Evolutionary conservation across 352 stramenopile genomes (phyloP), one percentile per base, ranked within the genome.

Genomic region (Phytophthora pluvialis): DNA sequence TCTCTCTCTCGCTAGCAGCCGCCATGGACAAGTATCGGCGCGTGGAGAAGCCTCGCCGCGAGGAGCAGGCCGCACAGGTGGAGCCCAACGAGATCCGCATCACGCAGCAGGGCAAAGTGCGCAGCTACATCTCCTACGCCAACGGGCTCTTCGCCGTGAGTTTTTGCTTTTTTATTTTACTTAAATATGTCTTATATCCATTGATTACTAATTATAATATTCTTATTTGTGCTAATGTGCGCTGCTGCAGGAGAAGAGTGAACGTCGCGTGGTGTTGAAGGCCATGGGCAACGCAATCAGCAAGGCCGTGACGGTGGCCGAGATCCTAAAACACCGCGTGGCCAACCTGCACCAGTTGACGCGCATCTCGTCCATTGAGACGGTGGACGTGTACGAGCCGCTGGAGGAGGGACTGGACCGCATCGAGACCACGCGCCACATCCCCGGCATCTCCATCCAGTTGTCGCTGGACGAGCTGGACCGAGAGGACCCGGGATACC

Each of bases 1-100:
- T 36, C 26, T 64, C 44, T 60, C 35, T 38, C 25, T 52, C 29
- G 29, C 42, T 51, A 52, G 45, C n/a, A 39, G 16, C 39, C 28
- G 33, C 29, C 3, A 95, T 94, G 87, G 80, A 95, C 67, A 95
- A 95, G 73, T 95, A 95, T 69, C 80, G 77, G 6, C 84, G 87
- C 32, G 79, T 91, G 31, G 82, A 93, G 52, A 92, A 90, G 58
- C 65, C 72, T 61, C 78, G 77, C 15, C 63, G 65, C 5, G 62
- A 79, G 10, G 79, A 93, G 39, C 77, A 86, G 43, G 61, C 72
- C 29, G 18, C 60, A 44, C 55, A 73, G 1, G 78, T 77, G 16
- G 75, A 77, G 46, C 66, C 81, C n/a, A 92, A 91, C 48, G 86
- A 95, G 65, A 81, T 95, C 64, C 88, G 86, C 45, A 92, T 95